These are phyloP conservation scores for Casuarina cunninghamiana DNA, from an alignment of 306 rosid genomes.

Conservation along the genomic window DNA sequence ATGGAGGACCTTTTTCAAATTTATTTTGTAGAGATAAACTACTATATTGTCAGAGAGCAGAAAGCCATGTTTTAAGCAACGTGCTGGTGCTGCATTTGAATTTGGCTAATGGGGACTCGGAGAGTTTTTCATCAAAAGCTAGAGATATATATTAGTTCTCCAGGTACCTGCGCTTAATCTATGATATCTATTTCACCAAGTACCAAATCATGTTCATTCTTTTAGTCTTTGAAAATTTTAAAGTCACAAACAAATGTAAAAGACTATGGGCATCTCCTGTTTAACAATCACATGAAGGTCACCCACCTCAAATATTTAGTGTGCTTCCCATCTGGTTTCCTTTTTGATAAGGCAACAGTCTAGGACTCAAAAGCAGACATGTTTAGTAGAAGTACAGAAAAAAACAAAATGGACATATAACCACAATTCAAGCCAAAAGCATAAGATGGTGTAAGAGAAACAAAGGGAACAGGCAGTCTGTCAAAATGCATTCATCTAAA, in stretches of 20 bases:
- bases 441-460: not conserved
- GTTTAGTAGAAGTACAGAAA: not conserved
- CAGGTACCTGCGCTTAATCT: conserved; percentile 25
- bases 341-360: not conserved
- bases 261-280: not conserved
- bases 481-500: not conserved
- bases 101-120: conserved; percentile 25
- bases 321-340: conserved; percentile 14
- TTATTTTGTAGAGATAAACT: conserved; percentile 23
- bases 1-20: conserved; percentile 25
- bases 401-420: not conserved
- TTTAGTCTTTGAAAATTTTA: not conserved
- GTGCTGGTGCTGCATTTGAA: conserved; percentile 33
- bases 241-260: not conserved
- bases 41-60: conserved; percentile 27
- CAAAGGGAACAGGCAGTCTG: not conserved
- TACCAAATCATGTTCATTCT: not conserved
- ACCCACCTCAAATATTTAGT: conserved; percentile 19
- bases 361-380: not conserved
- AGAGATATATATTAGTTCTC: conserved; percentile 24
- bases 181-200: conserved; percentile 12
- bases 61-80: conserved; percentile 57
- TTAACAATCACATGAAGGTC: not conserved
- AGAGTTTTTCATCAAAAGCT: conserved; percentile 21
- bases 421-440: not conserved